Percentiles rank a stretch among this genome's conserved stretches.
phyloP scores from a whole-genome alignment of 768 basidiomycete genomes.

The Hortiboletus flavorubellus region DNA sequence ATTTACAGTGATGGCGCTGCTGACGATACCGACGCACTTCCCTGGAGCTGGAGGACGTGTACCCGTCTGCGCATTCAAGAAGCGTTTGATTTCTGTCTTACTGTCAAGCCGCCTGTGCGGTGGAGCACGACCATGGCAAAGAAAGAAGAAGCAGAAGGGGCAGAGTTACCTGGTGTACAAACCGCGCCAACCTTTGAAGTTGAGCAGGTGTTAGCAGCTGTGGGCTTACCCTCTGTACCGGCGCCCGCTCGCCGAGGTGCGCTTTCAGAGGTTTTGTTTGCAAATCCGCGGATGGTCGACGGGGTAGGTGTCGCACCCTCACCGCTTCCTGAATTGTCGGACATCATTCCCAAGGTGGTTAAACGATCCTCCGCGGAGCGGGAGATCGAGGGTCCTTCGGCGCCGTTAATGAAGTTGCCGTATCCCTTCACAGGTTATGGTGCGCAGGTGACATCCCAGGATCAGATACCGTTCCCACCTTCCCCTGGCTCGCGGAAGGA shows the following conservation, averaged over 20 bases:
- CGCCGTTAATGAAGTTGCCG: constrained; percentile 50
- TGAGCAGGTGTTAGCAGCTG: constrained; percentile 58
- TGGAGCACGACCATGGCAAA: constrained; percentile 36
- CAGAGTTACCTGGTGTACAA: constrained; percentile 25
- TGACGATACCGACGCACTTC: constrained; percentile 48
- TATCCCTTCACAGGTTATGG: constrained; percentile 70
- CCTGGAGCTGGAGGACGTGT: constrained; percentile 78
- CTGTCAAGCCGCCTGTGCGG: constrained; percentile 35
- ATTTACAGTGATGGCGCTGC: constrained; percentile 42
- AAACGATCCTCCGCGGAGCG: constrained; percentile 48
- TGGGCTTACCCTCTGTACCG: constrained; percentile 47
- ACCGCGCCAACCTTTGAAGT: constrained; percentile 41
- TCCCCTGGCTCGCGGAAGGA: constrained; percentile 46
- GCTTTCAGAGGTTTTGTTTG: constrained; percentile 66
- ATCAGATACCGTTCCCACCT: constrained; percentile 75
- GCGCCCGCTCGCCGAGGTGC: constrained; percentile 54
- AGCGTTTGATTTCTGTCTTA: constrained; percentile 78
- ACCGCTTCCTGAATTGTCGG: constrained; percentile 31
- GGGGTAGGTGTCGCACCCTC: constrained; percentile 23
- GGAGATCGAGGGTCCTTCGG: constrained; percentile 35
- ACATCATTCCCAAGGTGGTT: constrained; percentile 45
- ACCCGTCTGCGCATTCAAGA: constrained; percentile 72
- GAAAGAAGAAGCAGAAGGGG: constrained; percentile 28
- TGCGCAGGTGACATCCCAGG: constrained; percentile 59
- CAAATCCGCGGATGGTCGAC: constrained; percentile 38